Evolutionary conservation across 345 rosid species (phyloP).

Genomic region (Rhodamnia argentea): DNA sequence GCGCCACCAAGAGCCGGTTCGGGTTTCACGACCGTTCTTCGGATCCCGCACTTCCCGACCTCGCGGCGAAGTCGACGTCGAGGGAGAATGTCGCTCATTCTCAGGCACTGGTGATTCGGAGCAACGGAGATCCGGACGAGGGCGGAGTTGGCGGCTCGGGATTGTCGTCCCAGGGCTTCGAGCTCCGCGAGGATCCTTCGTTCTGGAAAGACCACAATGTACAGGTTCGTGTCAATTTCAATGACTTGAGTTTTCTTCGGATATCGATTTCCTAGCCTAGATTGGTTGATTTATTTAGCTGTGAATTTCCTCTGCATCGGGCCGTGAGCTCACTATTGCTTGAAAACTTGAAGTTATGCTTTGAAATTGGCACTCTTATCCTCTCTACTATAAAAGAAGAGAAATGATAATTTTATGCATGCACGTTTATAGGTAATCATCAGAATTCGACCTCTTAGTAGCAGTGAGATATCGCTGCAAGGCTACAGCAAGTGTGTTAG

Average conservation of each 20-base stretch:
- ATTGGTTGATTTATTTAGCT: background rate
- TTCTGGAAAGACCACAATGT: slow-evolving; percentile 97
- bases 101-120: slow-evolving; percentile 22
- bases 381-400: background rate
- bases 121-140: slow-evolving; percentile 31
- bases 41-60: slow-evolving; percentile 34
- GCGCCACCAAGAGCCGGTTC: slow-evolving; percentile 75
- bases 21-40: slow-evolving; percentile 63
- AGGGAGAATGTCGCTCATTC: slow-evolving; percentile 24
- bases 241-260: background rate
- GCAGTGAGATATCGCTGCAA: slow-evolving; percentile 75
- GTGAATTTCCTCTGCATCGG: background rate
- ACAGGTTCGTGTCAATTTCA: slow-evolving; percentile 31
- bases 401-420: background rate
- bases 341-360: background rate
- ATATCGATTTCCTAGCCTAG: background rate
- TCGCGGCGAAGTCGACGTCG: slow-evolving; percentile 42
- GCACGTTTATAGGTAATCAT: slow-evolving; percentile 57
- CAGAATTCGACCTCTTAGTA: slow-evolving; percentile 77
- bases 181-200: slow-evolving; percentile 77
- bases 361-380: background rate
- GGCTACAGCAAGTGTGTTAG: slow-evolving; percentile 66
- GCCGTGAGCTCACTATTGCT: background rate
- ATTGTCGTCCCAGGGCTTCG: slow-evolving; percentile 43
- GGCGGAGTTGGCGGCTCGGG: slow-evolving; percentile 11